A percentile compares a stretch with the other conserved stretches of the same genome.
These are phyloP conservation scores for Suillus spraguei DNA, from an alignment of 768 basidiomycete genomes.

Conservation along the genomic window DNA sequence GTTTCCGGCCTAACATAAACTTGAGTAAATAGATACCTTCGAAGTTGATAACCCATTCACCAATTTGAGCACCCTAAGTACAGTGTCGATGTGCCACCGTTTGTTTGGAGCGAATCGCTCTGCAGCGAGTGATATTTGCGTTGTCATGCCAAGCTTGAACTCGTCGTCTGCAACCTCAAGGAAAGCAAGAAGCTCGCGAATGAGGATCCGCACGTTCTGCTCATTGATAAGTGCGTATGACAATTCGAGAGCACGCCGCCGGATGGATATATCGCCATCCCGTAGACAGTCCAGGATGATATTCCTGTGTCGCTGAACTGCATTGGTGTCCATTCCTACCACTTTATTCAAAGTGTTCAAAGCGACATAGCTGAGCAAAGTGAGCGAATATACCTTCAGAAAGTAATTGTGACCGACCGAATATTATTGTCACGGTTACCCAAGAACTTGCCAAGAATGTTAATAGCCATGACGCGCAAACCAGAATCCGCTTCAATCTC, in stretches of 20 bases:
- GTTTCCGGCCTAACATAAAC: conserved; percentile 79
- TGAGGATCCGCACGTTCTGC: conserved; percentile 87
- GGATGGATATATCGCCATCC: conserved; percentile 99
- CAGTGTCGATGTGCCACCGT: conserved; percentile 99
- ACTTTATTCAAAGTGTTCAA: conserved; percentile 98
- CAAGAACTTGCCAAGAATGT: conserved; percentile 97
- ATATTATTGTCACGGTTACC: conserved; percentile 99
- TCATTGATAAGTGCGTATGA: conserved; percentile 98
- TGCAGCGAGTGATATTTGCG: conserved; percentile 93
- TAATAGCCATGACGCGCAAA: conserved; percentile 98
- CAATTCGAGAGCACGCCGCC: conserved; percentile 93
- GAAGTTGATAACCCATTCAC: conserved; percentile 45
- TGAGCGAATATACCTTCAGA: conserved; percentile 13
- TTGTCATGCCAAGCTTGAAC: conserved; percentile 98
- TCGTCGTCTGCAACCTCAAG: conserved; percentile 98
- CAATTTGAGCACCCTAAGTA: conserved; percentile 87
- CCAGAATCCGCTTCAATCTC: conserved; percentile 98
- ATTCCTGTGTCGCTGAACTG: conserved; percentile 96
- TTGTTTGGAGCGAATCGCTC: conserved; percentile 98
- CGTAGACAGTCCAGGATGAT: conserved; percentile 98
- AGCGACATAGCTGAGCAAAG: conserved; percentile 80
- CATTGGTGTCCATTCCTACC: conserved; percentile 96
- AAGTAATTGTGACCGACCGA: conserved; percentile 54
- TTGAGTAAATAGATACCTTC: conserved; percentile 11
- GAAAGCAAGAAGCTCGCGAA: conserved; percentile 92